Conservation (phyloP, 2,329 filamentous ascomycete genomes). For the Phaeosphaeriaceae sp. region DNA sequence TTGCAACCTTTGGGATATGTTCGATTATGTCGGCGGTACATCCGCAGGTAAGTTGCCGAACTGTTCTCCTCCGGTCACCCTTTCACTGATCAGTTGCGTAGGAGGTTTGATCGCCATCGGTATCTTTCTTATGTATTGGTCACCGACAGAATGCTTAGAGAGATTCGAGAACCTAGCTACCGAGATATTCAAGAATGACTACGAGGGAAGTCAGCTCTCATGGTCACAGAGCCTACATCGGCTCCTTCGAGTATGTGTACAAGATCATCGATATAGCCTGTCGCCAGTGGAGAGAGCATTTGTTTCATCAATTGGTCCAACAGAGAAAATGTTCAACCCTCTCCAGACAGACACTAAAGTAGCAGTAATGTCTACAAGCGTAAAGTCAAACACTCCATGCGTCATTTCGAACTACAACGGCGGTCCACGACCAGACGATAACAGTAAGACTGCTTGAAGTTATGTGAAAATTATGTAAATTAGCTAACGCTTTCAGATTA, state of each 20-base stretch:
- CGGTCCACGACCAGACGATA: neutral
- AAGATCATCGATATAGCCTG: neutral
- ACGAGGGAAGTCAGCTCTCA: too few species aligned
- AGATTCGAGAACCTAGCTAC: neutral
- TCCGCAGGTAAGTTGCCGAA: conserved; percentile 37
- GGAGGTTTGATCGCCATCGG: conserved; percentile 26
- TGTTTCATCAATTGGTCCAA: neutral
- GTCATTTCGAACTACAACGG: neutral
- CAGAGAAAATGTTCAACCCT: neutral
- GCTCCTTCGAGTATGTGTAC: too few species aligned
- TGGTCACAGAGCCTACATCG: too few species aligned
- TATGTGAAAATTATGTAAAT: too few species aligned
- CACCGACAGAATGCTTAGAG: neutral
- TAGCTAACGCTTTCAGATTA: too few species aligned
- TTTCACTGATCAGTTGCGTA: conserved; percentile 5
- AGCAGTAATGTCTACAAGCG: neutral
- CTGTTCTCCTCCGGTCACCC: too few species aligned
- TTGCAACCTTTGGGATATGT: conserved; percentile 24
- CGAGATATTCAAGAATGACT: too few species aligned
- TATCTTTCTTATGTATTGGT: neutral
- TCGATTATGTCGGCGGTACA: conserved; percentile 38
- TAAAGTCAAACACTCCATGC: neutral
- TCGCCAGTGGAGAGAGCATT: neutral
- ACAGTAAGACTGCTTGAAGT: too few species aligned
- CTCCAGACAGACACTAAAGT: neutral